phyloP scores from a whole-genome alignment of 2,329 filamentous ascomycete species.

The Blastomyces parvus region DNA sequence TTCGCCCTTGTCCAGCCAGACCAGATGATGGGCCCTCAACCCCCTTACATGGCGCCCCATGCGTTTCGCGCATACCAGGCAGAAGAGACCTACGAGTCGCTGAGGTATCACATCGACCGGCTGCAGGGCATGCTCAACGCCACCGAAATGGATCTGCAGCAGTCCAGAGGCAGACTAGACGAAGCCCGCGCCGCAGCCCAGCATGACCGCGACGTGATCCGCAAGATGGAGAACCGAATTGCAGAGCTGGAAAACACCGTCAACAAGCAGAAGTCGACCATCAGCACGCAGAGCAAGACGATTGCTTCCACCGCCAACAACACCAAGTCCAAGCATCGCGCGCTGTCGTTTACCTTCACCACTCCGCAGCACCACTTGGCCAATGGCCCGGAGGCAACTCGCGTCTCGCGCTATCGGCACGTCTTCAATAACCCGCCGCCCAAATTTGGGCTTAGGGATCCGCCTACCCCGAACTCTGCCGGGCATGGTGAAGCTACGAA shows the following conservation, averaged over 20 bases:
- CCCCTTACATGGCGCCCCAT: not conserved
- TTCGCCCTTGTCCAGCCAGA: not conserved
- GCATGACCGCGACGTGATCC: slow-evolving; percentile 11
- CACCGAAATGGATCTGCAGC: slow-evolving; percentile 8
- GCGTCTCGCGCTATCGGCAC: slow-evolving; percentile 3
- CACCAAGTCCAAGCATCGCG: not conserved
- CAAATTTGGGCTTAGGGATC: not conserved
- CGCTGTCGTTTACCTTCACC: slow-evolving; percentile 1
- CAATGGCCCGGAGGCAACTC: not conserved
- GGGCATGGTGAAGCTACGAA: not conserved
- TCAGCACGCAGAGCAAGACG: slow-evolving; percentile 22
- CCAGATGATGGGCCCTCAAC: not conserved
- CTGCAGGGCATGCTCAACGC: slow-evolving; percentile 4
- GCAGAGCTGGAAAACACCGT: slow-evolving; percentile 17
- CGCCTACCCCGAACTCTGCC: not conserved
- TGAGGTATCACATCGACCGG: not conserved
- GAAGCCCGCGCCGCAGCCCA: slow-evolving; percentile 8
- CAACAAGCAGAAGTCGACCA: slow-evolving; percentile 19
- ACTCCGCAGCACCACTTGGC: slow-evolving; percentile 1
- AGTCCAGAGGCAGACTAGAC: slow-evolving; percentile 12
- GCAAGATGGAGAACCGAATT: slow-evolving; percentile 13
- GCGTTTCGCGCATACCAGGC: not conserved
- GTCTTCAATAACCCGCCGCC: slow-evolving; percentile 5
- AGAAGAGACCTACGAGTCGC: not conserved
- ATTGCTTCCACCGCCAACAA: slow-evolving; percentile 19